Base-by-base conservation (phyloP, 78 protist species). In the Tieghemostelium lacteum region DNA sequence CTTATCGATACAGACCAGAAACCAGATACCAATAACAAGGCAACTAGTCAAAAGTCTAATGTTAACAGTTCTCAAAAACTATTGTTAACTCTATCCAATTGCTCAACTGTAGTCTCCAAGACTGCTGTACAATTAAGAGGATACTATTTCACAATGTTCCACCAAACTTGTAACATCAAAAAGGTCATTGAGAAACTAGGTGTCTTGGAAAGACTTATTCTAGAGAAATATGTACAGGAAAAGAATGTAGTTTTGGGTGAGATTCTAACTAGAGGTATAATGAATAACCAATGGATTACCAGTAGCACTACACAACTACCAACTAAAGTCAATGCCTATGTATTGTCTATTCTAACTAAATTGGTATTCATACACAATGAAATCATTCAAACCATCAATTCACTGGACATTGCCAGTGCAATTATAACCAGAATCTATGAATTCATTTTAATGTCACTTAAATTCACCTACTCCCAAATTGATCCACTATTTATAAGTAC, bases 111-210 rank as follows among this genome's bases (percentile, higher is more conserved):
- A 29, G 76, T 80, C 0, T 67, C 77, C 1, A 80, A 80, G 17
- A 80, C 88, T 6, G 88, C 88, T 0, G 40, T 66, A 12, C 88
- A 80, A 67, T 22, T 80, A 6, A 72, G 88, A 33, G 66, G 65
- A 14, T 80, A 52, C 6, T 80, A 80, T 55, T 66, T 80, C n/a
- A 45, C 39, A 19, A 24, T 80, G 55, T 80, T 80, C 74, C 88
- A 80, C 29, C 88, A 67, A 24, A 50, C 66, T 29, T 12, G 45
- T 26, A 19, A 71, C 16, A 65, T 80, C 45, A 80, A 80, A 28
- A 80, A 39, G 29, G 88, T 80, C 8, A 80, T 80, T 66, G 76
- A 80, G 45, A 80, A 80, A 55, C 54, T 80, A n/a, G 88, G 88
- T 67, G 66, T 67, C 5, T 55, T 80, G 69, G 88, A 80, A 57